phyloP scores from a whole-genome alignment of 768 basidiomycete genomes.

The Leccinum rimulosum region DNA sequence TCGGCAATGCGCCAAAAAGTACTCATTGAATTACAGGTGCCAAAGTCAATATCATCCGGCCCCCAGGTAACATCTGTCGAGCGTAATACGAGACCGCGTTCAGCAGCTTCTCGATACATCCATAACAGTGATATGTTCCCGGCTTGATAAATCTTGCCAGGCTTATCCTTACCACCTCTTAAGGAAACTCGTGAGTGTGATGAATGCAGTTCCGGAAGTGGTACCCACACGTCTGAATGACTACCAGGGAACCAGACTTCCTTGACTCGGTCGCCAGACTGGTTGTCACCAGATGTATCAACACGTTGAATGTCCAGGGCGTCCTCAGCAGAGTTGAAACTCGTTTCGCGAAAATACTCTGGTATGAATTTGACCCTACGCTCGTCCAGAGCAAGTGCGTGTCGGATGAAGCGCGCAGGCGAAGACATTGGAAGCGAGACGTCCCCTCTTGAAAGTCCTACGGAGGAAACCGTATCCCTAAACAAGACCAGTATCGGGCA shows the following conservation, averaged over 20 bases:
- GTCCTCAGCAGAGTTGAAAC: background rate
- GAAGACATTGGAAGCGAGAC: conserved; percentile 49
- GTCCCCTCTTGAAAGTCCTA: conserved; percentile 45
- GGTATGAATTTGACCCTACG: background rate
- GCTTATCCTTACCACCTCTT: conserved; percentile 14
- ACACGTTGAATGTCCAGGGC: background rate
- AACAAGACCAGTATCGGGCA: background rate
- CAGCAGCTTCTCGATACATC: background rate
- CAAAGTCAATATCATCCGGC: conserved; percentile 16
- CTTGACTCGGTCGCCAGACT: conserved; percentile 27
- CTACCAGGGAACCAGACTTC: background rate
- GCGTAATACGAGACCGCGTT: conserved; percentile 5
- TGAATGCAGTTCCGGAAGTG: background rate
- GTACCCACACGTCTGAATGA: conserved; percentile 24
- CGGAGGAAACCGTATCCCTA: conserved; percentile 61
- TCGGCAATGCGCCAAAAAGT: conserved; percentile 5
- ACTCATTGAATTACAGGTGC: conserved; percentile 13
- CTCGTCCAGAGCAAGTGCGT: background rate
- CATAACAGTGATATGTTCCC: background rate
- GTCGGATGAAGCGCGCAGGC: conserved; percentile 32
- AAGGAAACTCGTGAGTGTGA: background rate
- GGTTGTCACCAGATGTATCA: background rate
- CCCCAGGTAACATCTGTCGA: conserved; percentile 17
- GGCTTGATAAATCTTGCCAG: conserved; percentile 1
- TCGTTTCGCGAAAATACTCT: conserved; percentile 20